phyloP scores from a whole-genome alignment of 352 stramenopile genomes.

The Peronospora farinosa region DNA sequence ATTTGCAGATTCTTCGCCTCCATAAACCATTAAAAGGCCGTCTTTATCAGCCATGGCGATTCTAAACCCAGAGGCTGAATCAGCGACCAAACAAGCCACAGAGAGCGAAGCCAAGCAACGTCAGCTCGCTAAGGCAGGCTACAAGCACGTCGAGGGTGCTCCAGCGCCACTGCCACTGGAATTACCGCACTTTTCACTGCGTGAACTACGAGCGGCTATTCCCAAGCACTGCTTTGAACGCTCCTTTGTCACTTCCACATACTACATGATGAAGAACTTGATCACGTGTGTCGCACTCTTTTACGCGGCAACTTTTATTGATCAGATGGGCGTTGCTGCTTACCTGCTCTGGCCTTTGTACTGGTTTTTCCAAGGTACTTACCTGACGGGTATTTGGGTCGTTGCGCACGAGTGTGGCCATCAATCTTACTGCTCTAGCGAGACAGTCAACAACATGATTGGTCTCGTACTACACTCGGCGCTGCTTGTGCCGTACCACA shows the following conservation, averaged over 20 bases:
- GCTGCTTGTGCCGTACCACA: constrained; percentile 98
- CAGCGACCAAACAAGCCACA: constrained; percentile 21
- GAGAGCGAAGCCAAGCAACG: constrained; percentile 37
- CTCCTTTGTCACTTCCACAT: constrained; percentile 87
- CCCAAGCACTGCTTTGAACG: constrained; percentile 95
- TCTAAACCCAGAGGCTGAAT: constrained; percentile 52
- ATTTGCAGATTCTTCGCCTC: constrained; percentile 33
- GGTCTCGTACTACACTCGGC: constrained; percentile 95
- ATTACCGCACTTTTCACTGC: constrained; percentile 81
- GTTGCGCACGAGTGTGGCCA: constrained; percentile 97
- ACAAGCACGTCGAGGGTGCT: constrained; percentile 63
- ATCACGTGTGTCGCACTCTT: constrained; percentile 85
- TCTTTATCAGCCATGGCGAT: constrained; percentile 43
- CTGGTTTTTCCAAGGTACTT: constrained; percentile 96
- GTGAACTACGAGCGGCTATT: constrained; percentile 88
- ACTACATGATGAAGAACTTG: constrained; percentile 90
- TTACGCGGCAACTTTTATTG: constrained; percentile 80
- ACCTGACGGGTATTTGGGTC: constrained; percentile 96
- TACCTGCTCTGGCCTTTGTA: constrained; percentile 90
- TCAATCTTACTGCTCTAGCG: constrained; percentile 91
- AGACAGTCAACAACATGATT: constrained; percentile 94
- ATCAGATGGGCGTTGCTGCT: constrained; percentile 37
- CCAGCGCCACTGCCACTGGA: constrained; percentile 77
- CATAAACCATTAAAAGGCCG: constrained; percentile 9
- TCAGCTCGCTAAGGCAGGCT: constrained; percentile 54